phyloP scores from a whole-genome alignment of 2,329 filamentous ascomycete species.

The Pseudogymnoascus sp. region DNA sequence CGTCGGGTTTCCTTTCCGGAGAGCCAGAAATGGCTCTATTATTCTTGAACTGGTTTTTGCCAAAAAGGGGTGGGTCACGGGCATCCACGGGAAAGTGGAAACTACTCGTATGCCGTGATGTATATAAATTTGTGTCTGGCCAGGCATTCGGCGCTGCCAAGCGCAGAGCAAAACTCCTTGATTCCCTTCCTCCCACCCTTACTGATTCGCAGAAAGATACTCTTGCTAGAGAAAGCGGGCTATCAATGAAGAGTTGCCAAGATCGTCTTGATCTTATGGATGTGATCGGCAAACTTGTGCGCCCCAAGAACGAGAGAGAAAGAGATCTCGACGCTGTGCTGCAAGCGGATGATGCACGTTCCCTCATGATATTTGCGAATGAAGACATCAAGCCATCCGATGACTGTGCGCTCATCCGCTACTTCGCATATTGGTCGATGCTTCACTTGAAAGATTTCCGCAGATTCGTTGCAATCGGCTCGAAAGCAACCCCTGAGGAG shows the following conservation, averaged over 20 bases:
- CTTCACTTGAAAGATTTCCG: constrained; percentile 41
- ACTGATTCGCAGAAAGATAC: constrained; percentile 20
- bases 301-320: background rate
- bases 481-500: background rate
- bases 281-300: background rate
- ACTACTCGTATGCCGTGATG: constrained; percentile 18
- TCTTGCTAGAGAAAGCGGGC: constrained; percentile 16
- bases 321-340: constrained; percentile 10
- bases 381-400: constrained; percentile 45
- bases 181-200: constrained; percentile 10
- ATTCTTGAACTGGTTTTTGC: constrained; percentile 35
- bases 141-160: constrained; percentile 22
- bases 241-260: constrained; percentile 20
- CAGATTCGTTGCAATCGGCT: constrained; percentile 46
- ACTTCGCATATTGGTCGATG: constrained; percentile 52
- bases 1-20: constrained; percentile 41
- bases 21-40: constrained; percentile 33
- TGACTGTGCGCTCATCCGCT: constrained; percentile 54
- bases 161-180: constrained; percentile 20
- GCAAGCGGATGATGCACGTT: constrained; percentile 27
- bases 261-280: constrained; percentile 15
- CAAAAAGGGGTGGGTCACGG: constrained; percentile 15
- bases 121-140: constrained; percentile 22
- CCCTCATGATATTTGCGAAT: constrained; percentile 38
- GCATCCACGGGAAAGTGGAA: constrained; percentile 16